These are phyloP conservation scores for Turnera subulata DNA, from an alignment of 345 rosid species.

Conservation along the genomic window DNA sequence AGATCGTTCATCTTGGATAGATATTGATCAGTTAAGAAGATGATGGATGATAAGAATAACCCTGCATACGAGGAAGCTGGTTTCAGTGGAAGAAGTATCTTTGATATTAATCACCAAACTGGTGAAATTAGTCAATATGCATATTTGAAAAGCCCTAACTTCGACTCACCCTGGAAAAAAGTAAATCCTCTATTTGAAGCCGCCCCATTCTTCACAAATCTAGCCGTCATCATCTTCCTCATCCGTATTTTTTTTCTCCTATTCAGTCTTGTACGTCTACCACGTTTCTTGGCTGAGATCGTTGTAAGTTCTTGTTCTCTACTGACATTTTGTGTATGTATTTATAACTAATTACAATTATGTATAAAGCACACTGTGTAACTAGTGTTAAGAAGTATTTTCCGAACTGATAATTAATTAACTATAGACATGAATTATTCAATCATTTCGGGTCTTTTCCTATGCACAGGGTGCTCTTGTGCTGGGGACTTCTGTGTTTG, in stretches of 20 bases:
- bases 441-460: background rate
- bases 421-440: background rate
- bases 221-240: background rate
- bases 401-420: no score
- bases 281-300: background rate
- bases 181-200: background rate
- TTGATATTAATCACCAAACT: no score
- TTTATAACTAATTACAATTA: background rate
- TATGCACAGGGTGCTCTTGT: constrained; percentile 13
- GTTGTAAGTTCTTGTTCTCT: background rate
- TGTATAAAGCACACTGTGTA: no score
- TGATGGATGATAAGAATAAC: no score
- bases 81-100: no score
- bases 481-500: constrained; percentile 2
- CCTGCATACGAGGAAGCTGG: no score
- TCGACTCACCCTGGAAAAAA: background rate
- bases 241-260: background rate
- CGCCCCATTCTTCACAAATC: background rate
- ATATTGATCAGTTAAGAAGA: no score
- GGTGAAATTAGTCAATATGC: no score
- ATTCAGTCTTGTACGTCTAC: background rate
- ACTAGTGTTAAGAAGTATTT: no score
- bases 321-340: no score
- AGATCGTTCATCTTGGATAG: no score
- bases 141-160: no score